phyloP scores from a whole-genome alignment of 1,284 basidiomycete genomes.

The Melampsora americana region DNA sequence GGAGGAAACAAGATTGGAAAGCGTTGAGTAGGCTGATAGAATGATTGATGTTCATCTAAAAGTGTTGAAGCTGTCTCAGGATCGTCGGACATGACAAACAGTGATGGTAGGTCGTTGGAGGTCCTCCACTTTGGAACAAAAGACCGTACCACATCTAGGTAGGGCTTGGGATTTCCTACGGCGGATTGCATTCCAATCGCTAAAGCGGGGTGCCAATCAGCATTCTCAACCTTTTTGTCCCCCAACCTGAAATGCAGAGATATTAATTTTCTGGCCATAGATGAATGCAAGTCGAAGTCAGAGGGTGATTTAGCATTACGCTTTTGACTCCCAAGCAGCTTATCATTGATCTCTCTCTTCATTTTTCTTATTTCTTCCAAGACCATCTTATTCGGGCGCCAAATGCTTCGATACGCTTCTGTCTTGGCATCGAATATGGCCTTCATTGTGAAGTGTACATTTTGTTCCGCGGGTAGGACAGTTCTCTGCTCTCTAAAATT shows the following conservation, averaged over 20 bases:
- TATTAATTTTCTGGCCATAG: slow-evolving; percentile 4
- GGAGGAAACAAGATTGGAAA: not conserved
- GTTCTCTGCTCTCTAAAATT: not conserved
- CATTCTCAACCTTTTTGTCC: not conserved
- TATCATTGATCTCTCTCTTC: slow-evolving; percentile 1
- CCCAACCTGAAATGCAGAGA: not conserved
- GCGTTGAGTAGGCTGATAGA: not conserved
- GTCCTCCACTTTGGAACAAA: not conserved
- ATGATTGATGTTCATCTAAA: not conserved
- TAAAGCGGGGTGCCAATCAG: not conserved
- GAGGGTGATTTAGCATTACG: not conserved
- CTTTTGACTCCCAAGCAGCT: not conserved
- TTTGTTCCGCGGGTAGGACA: not conserved
- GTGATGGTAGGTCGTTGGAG: not conserved
- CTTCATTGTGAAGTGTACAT: slow-evolving; percentile 6
- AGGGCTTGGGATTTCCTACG: not conserved
- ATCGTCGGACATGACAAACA: slow-evolving; percentile 4
- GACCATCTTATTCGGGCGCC: not conserved
- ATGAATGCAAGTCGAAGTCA: not conserved
- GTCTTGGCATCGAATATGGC: not conserved
- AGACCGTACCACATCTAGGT: not conserved
- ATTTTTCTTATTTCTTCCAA: not conserved
- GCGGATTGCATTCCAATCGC: not conserved
- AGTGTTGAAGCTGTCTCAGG: not conserved
- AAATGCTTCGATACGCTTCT: not conserved